A percentile compares a stretch with the other conserved stretches of the same genome.
Evolutionary conservation across 345 rosid species (phyloP).

Genomic region (Schrenkiella parvula): DNA sequence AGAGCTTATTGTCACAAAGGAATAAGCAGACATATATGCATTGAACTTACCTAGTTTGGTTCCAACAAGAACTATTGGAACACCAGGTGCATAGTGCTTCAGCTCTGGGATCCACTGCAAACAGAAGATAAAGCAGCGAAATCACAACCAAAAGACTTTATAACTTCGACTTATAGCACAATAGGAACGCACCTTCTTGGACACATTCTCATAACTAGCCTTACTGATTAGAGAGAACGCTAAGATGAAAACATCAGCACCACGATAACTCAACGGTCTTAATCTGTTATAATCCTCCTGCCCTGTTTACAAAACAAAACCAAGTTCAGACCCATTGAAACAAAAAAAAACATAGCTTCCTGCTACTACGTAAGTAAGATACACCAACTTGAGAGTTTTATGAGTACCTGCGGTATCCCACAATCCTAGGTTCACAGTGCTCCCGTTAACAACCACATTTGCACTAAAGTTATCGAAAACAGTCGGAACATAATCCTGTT

Average conservation of each 20-base stretch:
- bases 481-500: conserved; percentile 88
- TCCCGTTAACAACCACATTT: conserved; percentile 84
- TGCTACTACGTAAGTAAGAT: conserved; percentile 6
- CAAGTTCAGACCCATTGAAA: not conserved
- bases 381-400: not conserved
- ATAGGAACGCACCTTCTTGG: conserved; percentile 60
- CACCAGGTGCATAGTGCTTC: conserved; percentile 93
- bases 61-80: conserved; percentile 88
- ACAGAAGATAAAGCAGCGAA: not conserved
- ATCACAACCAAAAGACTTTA: not conserved
- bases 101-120: conserved; percentile 98
- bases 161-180: not conserved
- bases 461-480: conserved; percentile 97
- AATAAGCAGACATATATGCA: not conserved
- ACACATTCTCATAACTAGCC: conserved; percentile 96
- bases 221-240: conserved; percentile 96
- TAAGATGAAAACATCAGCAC: conserved; percentile 91
- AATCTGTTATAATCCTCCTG: conserved; percentile 91
- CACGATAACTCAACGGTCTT: conserved; percentile 93
- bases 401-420: conserved; percentile 94
- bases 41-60: conserved; percentile 72
- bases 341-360: not conserved
- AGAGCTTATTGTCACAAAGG: not conserved
- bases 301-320: conserved; percentile 45
- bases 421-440: conserved; percentile 76